A percentile compares a stretch with the other conserved stretches of the same genome.
Evolutionary conservation across 148 eudicot species (phyloP).

Genomic region (Hydrangea macrophylla): DNA sequence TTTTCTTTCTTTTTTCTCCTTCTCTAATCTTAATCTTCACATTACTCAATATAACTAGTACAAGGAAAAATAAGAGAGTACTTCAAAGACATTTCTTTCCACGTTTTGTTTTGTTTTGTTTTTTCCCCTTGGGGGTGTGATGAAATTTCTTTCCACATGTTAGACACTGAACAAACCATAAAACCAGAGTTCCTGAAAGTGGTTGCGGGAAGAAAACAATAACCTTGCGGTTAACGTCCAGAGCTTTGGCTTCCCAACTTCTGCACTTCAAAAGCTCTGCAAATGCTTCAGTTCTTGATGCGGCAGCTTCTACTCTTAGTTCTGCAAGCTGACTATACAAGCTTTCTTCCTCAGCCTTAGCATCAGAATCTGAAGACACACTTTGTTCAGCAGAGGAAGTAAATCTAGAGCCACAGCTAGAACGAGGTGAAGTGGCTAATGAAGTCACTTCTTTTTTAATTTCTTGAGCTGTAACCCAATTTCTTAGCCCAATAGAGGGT

Average conservation of each 20-base stretch:
- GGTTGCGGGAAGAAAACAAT: neutral
- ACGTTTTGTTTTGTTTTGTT: too few relatives aligned
- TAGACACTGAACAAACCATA: neutral
- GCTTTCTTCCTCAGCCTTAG: slow-evolving; percentile 43
- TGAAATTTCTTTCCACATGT: too few relatives aligned
- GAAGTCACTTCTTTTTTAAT: slow-evolving; percentile 23
- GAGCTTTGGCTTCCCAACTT: slow-evolving; percentile 50
- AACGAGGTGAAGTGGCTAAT: slow-evolving; percentile 9
- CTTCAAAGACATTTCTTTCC: too few relatives aligned
- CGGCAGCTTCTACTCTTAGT: slow-evolving; percentile 38
- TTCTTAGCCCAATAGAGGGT: slow-evolving; percentile 17
- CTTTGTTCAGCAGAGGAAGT: slow-evolving; percentile 29
- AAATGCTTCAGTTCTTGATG: slow-evolving; percentile 37
- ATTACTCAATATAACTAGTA: too few relatives aligned
- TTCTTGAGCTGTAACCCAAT: slow-evolving; percentile 23
- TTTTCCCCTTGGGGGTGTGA: too few relatives aligned
- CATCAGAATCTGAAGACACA: slow-evolving; percentile 29
- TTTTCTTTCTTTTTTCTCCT: too few relatives aligned
- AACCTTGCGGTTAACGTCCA: slow-evolving; percentile 54
- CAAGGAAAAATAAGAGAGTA: too few relatives aligned
- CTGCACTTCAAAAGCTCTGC: slow-evolving; percentile 46
- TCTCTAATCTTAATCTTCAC: too few relatives aligned
- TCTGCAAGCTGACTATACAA: slow-evolving; percentile 41
- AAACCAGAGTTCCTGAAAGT: neutral
- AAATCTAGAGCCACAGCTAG: slow-evolving; percentile 25